These are phyloP conservation scores for Pseudogymnoascus sp. DNA, from an alignment of 2,329 filamentous ascomycete genomes.

Conservation along the genomic window DNA sequence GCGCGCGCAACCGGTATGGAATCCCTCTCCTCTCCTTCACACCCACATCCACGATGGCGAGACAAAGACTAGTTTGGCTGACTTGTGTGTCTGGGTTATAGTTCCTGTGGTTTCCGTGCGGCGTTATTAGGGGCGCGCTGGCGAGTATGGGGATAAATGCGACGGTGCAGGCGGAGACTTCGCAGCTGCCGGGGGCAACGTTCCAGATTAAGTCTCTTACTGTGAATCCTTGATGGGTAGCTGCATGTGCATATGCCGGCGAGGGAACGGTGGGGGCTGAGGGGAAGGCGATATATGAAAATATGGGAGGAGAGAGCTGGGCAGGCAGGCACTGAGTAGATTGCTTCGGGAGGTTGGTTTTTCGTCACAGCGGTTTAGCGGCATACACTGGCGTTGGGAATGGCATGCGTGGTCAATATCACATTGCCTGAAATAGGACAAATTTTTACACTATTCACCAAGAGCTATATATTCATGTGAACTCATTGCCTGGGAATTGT, in stretches of 20 bases:
- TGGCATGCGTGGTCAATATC: neutral
- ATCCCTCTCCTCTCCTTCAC: slow-evolving; percentile 9
- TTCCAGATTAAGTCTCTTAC: slow-evolving; percentile 91
- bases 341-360: neutral
- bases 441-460: neutral
- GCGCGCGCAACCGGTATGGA: slow-evolving; percentile 69
- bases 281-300: neutral
- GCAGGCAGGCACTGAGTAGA: neutral
- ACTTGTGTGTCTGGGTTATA: slow-evolving; percentile 30
- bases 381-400: slow-evolving; percentile 20
- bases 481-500: neutral
- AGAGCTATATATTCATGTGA: neutral
- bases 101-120: slow-evolving; percentile 95
- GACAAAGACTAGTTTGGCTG: slow-evolving; percentile 18
- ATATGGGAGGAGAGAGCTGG: neutral
- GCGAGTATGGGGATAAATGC: slow-evolving; percentile 87
- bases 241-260: neutral
- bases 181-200: slow-evolving; percentile 76
- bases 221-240: slow-evolving; percentile 46
- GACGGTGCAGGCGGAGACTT: slow-evolving; percentile 84
- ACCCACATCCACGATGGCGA: neutral
- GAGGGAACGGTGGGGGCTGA: neutral
- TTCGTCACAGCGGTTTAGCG: slow-evolving; percentile 21
- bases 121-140: slow-evolving; percentile 83
- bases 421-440: neutral